Conservation (phyloP, 1,139 yeast genomes). For the Dujonia santamariae region DNA sequence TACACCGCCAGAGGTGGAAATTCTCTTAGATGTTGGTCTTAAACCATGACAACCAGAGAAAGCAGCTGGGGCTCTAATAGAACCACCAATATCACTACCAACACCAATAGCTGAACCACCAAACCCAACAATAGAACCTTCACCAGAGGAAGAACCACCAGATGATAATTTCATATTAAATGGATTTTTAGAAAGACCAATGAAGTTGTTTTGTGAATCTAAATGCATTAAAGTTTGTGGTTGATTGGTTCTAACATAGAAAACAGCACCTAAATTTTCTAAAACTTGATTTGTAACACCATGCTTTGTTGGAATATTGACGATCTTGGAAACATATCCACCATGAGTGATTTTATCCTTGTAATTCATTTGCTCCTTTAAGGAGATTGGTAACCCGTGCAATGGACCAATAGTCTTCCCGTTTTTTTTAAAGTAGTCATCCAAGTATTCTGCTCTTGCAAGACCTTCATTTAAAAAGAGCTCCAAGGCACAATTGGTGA, state of each 20-base stretch:
- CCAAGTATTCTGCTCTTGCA: slow-evolving; percentile 52
- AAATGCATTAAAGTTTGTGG: slow-evolving; percentile 51
- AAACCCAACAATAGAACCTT: slow-evolving; percentile 64
- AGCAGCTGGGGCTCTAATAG: slow-evolving; percentile 75
- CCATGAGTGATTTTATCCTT: slow-evolving; percentile 59
- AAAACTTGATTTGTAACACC: slow-evolving; percentile 51
- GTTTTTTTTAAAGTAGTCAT: slow-evolving; percentile 43
- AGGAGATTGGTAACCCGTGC: slow-evolving; percentile 76
- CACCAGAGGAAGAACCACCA: slow-evolving; percentile 77
- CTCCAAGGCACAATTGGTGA: slow-evolving; percentile 59
- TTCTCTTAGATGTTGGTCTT: slow-evolving; percentile 65
- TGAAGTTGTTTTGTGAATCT: slow-evolving; percentile 39
- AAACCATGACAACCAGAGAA: slow-evolving; percentile 65
- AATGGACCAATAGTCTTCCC: slow-evolving; percentile 71
- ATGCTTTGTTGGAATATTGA: slow-evolving; percentile 46
- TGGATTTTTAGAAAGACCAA: slow-evolving; percentile 40
- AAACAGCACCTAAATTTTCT: slow-evolving; percentile 65
- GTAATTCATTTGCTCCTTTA: slow-evolving; percentile 69
- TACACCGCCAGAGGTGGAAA: slow-evolving; percentile 48
- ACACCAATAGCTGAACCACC: slow-evolving; percentile 67
- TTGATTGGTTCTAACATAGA: slow-evolving; percentile 45
- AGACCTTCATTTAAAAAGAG: slow-evolving; percentile 57
- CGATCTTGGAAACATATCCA: slow-evolving; percentile 56
- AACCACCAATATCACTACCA: slow-evolving; percentile 80
- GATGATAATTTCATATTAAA: slow-evolving; percentile 37